These are phyloP conservation scores for Obelidium mucronatum DNA, from an alignment of 192 early-diverging fungal genomes.

Conservation along the genomic window DNA sequence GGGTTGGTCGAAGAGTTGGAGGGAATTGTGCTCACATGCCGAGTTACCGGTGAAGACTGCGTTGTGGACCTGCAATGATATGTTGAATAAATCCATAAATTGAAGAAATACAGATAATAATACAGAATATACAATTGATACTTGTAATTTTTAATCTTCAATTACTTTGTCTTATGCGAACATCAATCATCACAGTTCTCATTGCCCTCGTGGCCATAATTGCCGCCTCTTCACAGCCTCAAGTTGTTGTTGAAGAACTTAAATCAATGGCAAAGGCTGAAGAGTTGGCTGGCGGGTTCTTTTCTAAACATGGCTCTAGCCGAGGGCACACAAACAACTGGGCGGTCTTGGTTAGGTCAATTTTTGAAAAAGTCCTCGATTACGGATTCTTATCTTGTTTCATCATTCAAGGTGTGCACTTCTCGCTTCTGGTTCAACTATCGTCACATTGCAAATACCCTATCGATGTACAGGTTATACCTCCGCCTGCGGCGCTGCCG, in stretches of 20 bases:
- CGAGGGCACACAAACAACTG: constrained; percentile 96
- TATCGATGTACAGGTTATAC: constrained; percentile 89
- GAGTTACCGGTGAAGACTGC: too few relatives aligned
- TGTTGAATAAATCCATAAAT: too few relatives aligned
- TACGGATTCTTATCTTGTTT: not conserved
- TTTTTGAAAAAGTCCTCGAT: not conserved
- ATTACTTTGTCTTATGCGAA: too few relatives aligned
- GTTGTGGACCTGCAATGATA: too few relatives aligned
- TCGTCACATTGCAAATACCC: constrained; percentile 94
- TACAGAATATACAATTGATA: too few relatives aligned
- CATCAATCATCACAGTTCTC: too few relatives aligned
- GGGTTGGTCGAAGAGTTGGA: constrained; percentile 19
- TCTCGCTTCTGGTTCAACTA: constrained; percentile 99
- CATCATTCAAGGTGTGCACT: constrained; percentile 77
- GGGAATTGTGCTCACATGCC: constrained; percentile 11
- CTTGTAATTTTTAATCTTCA: too few relatives aligned
- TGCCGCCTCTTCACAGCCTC: too few relatives aligned
- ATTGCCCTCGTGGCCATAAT: too few relatives aligned
- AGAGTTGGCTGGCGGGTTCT: not conserved
- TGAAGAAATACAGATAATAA: too few relatives aligned
- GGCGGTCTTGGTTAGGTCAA: constrained; percentile 86
- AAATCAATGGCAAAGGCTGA: not conserved
- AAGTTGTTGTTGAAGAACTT: not conserved
- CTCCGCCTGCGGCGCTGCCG: too few relatives aligned
- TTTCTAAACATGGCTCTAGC: constrained; percentile 25